Conservation (phyloP, 352 stramenopile species). For the Globisporangium carolinianum region DNA sequence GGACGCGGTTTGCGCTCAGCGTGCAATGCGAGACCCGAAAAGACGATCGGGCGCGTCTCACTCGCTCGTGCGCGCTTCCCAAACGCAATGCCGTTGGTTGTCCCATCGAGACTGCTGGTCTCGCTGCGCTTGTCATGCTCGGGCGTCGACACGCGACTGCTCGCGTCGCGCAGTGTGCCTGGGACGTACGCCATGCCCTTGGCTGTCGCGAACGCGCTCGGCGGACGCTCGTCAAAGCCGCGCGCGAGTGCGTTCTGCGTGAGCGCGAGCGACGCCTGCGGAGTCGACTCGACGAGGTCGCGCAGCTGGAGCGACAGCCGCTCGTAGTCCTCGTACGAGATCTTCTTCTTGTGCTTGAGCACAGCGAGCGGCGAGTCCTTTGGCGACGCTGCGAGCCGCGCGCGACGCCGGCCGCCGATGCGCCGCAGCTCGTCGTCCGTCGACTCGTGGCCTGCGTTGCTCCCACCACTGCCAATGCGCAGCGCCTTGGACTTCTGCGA, state of each 20-base stretch:
- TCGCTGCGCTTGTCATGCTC: conserved; percentile 16
- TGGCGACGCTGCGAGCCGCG: conserved; percentile 18
- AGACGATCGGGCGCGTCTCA: conserved; percentile 33
- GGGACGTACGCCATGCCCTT: conserved; percentile 29
- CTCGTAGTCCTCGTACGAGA: conserved; percentile 74
- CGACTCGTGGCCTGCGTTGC: conserved; percentile 2
- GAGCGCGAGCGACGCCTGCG: conserved; percentile 45
- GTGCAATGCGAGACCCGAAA: conserved; percentile 24
- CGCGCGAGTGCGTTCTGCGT: conserved; percentile 44
- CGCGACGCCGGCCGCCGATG: conserved; percentile 6
- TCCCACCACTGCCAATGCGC: conserved; percentile 14
- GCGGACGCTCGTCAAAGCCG: conserved; percentile 25
- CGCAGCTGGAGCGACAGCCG: conserved; percentile 53
- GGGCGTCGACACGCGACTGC: neutral
- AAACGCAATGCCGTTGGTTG: conserved; percentile 25
- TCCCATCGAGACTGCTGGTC: conserved; percentile 15
- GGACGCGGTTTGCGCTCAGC: conserved; percentile 48
- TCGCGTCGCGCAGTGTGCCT: conserved; percentile 17
- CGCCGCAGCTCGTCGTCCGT: conserved; percentile 13
- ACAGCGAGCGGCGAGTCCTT: conserved; percentile 44
- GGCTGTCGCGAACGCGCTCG: conserved; percentile 6
- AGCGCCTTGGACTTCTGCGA: conserved; percentile 46
- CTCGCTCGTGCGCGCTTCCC: conserved; percentile 35
- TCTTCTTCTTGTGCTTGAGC: conserved; percentile 75
- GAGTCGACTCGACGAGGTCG: conserved; percentile 57